Evolutionary conservation across 1,139 yeast genomes (phyloP), one percentile per base, ranked within the genome.

Genomic region (Scheffersomyces stambukii): DNA sequence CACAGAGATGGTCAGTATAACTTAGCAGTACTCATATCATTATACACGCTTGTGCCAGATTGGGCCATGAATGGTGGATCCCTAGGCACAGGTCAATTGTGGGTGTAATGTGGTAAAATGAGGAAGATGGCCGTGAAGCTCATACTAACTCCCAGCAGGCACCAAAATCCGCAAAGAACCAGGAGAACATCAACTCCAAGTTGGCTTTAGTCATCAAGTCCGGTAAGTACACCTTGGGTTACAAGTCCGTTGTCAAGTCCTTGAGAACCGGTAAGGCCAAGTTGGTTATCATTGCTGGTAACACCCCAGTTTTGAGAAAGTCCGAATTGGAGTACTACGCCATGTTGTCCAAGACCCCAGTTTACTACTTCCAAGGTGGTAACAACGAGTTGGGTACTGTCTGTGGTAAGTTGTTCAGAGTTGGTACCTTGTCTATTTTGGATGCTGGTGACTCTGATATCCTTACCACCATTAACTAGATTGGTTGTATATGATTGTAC

Each of bases 401-500:
- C 55, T 91, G 96, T 73, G 99, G 99, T 88, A 89, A 85, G 77
- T 88, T 91, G 64, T 91, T 93, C 96, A 89, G 97, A 78, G 98
- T 91, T 59, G 97, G 97, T 77, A 91, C 89, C 60, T 75, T 91
- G 63, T 77, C 97, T 58, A 70, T 93, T 60, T 75, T 89, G 64
- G 98, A 93, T 60, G 96, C 96, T 59, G 99, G 99, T 89, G 99
- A 93, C 79, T 91, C 98, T 57, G 99, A 93, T 74, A 89, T 93
- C 74, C 83, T 91, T 61, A 61, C 83, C 52, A 60, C 76, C 46
- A 54, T 66, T 38, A 47, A 45, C 36, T 24, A 31, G 37, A 36
- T 37, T 45, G 40, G 36, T 20, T 35, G 23, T 24, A 17, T 25
- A 22, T 25, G 32, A 14, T 27, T 13, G 21, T 19, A 24, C 10